These are phyloP conservation scores for Flaveria robusta DNA, from an alignment of 129 eudicot species.

Conservation along the genomic window DNA sequence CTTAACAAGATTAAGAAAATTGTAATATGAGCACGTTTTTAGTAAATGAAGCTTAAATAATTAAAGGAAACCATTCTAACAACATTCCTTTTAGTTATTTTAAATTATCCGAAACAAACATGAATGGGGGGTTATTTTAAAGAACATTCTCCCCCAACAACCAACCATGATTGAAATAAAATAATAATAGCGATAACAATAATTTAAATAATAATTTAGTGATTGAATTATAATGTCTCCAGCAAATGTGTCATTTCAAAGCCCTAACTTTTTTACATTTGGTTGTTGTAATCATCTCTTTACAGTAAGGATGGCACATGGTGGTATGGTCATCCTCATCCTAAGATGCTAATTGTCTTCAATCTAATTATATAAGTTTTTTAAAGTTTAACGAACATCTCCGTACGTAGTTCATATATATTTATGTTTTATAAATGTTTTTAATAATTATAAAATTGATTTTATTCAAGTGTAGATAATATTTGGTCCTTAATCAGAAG, in stretches of 20 bases:
- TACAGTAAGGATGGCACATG: slow-evolving; percentile 83
- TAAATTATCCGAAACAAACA: slow-evolving; percentile 3
- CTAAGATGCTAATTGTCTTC: slow-evolving; percentile 57
- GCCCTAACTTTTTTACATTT: slow-evolving; percentile 41
- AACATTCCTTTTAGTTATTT: background rate
- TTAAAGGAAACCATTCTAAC: background rate
- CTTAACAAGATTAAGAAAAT: background rate
- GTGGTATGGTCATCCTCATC: slow-evolving; percentile 49
- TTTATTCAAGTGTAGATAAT: background rate
- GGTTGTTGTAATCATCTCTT: slow-evolving; percentile 57
- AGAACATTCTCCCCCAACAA: slow-evolving; percentile 54
- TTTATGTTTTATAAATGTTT: background rate
- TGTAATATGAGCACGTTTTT: background rate
- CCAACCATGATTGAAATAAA: slow-evolving; percentile 45
- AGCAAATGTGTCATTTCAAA: slow-evolving; percentile 60
- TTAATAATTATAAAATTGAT: background rate
- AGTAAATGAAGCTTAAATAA: slow-evolving; percentile 3
- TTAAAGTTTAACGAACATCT: background rate
- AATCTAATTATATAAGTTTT: background rate
- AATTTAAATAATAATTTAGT: slow-evolving; percentile 18
- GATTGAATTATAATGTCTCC: slow-evolving; percentile 46
- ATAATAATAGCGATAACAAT: background rate
- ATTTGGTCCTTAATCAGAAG: too few relatives aligned
- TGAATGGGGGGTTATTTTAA: background rate
- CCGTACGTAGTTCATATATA: background rate